Percentiles rank a stretch among this genome's conserved stretches.
Conservation (phyloP, 257 asterid genomes). For the Solanum commersonii region DNA sequence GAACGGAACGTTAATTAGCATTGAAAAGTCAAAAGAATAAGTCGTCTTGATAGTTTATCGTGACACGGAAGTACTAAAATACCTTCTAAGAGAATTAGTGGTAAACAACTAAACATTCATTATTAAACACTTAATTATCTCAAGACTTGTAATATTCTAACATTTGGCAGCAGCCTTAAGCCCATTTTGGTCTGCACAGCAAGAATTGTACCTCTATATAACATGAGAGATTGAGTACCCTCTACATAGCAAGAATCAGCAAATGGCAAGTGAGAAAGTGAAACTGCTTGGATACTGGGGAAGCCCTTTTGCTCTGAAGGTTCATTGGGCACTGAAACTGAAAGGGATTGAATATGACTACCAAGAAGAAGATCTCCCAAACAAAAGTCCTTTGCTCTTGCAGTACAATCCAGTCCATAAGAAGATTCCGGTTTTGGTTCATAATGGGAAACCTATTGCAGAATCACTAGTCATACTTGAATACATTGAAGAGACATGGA, state of each 20-base stretch:
- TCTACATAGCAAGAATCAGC: neutral
- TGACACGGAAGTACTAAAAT: neutral
- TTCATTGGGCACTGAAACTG: slow-evolving; percentile 19
- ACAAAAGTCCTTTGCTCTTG: slow-evolving; percentile 16
- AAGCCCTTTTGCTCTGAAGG: slow-evolving; percentile 20
- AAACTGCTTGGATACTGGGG: slow-evolving; percentile 19
- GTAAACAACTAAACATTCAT: neutral
- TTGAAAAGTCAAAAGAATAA: neutral
- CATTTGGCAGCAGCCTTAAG: neutral
- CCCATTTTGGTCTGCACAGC: neutral
- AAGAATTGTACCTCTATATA: neutral
- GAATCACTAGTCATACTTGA: slow-evolving; percentile 20
- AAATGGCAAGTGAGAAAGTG: slow-evolving; percentile 12
- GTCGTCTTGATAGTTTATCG: neutral
- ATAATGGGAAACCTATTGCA: slow-evolving; percentile 9
- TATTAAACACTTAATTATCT: neutral
- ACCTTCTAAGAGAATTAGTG: neutral
- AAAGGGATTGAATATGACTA: slow-evolving; percentile 23
- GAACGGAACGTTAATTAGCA: neutral
- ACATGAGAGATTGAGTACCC: neutral
- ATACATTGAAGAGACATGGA: slow-evolving; percentile 22
- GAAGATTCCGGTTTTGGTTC: slow-evolving; percentile 18
- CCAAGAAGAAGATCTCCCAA: slow-evolving; percentile 23
- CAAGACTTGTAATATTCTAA: neutral
- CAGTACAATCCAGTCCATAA: slow-evolving; percentile 18